Evolutionary conservation across 495 filamentous ascomycete species (phyloP), one percentile per base, ranked within the genome.

Genomic region (Hypoxylon fragiforme): DNA sequence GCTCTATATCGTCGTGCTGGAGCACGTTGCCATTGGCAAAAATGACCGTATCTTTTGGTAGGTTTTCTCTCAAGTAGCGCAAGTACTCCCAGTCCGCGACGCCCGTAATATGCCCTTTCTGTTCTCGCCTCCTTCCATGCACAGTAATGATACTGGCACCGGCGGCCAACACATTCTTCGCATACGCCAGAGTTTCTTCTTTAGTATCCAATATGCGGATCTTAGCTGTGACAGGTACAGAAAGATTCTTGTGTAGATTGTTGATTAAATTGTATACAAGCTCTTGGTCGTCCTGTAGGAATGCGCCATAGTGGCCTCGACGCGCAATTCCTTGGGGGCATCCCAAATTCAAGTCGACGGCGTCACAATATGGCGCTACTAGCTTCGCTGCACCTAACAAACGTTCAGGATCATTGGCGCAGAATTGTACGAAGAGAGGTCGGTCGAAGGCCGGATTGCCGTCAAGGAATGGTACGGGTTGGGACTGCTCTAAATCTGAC

Each of bases 21-120:
- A 99, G 78, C 26, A 95, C 87, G 62, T 97, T 97, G 12, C 94
- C 94, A 66, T 99, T 99, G 11, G 94, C 92, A 65, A 99, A 96
- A 7, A 99, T 82, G 7, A 99, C 94, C 30, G 90, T 90, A 20
- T 96, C 90, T 2, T 78, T 73, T 1, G 94, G 92, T 16, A 99
- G 73, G 39, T 89, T 85, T 26, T 95, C 85, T 35, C 95, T 80
- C 40, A 99, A 73, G 58, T 88, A 95, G 18, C 85, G 79, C 43
- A 99, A 84, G 43, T 85, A 80, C 20, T 73, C 79, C 95, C 94
- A 99, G 71, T 97, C 92, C 3, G 94, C 94, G 20, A 97, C 62
- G 0, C 95, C 94, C 0, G 95, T 99, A 61, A 92, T 85, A 64
- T 99, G 94, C 1, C 95, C 92, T 71, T 97, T 97, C 65, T 97